Base-by-base conservation (phyloP, 805 yeast genomes). In the Pichia nakasei region DNA sequence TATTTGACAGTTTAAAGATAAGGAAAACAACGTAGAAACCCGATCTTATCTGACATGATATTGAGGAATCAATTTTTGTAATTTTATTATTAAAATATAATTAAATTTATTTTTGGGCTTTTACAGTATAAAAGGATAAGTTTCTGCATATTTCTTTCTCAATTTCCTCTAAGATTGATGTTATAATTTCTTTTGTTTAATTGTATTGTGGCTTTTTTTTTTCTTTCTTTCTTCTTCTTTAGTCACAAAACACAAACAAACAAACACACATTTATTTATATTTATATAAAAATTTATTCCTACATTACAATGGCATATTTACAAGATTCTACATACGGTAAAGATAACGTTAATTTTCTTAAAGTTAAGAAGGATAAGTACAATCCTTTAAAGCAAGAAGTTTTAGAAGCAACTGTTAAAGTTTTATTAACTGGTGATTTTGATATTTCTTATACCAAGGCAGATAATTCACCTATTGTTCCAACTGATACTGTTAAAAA, bases 401-500 rank as follows among this genome's bases (percentile, higher is more conserved):
- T 89, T 35, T 73, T 85, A 64, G 96, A 89, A 69, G 85, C 94
- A 42, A 82, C 87, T 45, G 94, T 85, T 45, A 72, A 73, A 50
- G 81, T 81, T 22, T 69, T 89, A 41, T 72, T 89, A 46, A 79
- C 75, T 53, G 97, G 97, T 49, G 75, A 72, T 45, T 80, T 89
- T 56, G 96, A 84, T 50, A 65, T 68, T 26, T 80, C 95, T 3
- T 89, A 85, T 70, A 89, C 96, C 41, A 58, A 81, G 46, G 96
- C 96, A 33, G 94, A 89, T 66, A 89, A 89, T 68, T 60, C 84
- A 2, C 76, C 84, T n/a, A 80, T 89, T 57, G 94, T 89, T 40
- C 96, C 97, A 47, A 89, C 97, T 9, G 96, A 88, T 64, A 86
- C 96, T 1, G 88, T 87, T 44, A 88, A 88, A 66, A 88, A 88